Evolutionary conservation across 768 basidiomycete species (phyloP), one percentile per base, ranked within the genome.

Genomic region (Suillus plorans): DNA sequence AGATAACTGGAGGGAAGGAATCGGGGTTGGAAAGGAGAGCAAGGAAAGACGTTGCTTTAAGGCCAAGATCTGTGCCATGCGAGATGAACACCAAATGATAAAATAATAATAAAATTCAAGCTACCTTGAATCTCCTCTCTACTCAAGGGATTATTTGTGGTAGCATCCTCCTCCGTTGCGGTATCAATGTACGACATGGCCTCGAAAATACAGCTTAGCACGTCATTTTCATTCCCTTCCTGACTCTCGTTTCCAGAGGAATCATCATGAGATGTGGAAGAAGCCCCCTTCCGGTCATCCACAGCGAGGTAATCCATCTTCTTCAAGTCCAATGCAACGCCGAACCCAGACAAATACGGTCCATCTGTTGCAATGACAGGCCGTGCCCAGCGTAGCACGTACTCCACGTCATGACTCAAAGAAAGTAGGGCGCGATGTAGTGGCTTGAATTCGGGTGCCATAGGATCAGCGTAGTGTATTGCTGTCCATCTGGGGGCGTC

Each of bases 221-320:
- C 55, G 36, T 76, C 69, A 55, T 73, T 71, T 9, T 67, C 62
- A 37, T 61, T 65, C 68, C 71, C 65, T 64, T 42, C 50, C 13
- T 37, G n/a, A 16, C 63, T 59, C 45, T 42, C 34, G 3, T 36
- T 18, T 18, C 60, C 59, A 10, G 64, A 55, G 10, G 47, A 25
- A 47, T 22, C 25, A 20, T 64, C 63, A 13, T 61, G 65, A 12
- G 61, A 22, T 22, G 50, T 31, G 1, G 61, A 14, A 25, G 58
- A 47, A 0, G 34, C 53, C 16, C 67, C 49, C 63, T 64, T 74
- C 53, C 97, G 81, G 74, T 99, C 97, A 72, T 99, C 97, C 9
- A 98, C 79, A 5, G 90, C 95, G 14, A 98, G 84, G 73, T 99
- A 99, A 70, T 99, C 97, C 83, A 87, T 97, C 80, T 96, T 97